phyloP scores from a whole-genome alignment of 2,329 filamentous ascomycete species.

The Laburnicola sp. region DNA sequence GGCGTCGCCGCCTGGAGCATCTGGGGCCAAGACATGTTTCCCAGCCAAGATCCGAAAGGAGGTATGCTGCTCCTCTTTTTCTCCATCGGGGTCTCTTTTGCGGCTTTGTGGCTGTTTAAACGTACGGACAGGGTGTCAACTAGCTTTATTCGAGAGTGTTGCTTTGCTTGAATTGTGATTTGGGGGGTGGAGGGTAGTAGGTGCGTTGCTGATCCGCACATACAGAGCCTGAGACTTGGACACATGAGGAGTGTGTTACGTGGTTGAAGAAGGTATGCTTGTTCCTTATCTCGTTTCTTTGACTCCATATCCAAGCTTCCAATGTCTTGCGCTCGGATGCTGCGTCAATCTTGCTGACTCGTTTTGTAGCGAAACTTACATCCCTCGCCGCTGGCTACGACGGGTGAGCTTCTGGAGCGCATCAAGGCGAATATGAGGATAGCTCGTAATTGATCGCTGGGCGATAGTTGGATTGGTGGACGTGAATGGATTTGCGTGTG shows the following conservation, averaged over 20 bases:
- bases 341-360: conserved; percentile 1
- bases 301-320: background rate
- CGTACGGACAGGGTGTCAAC: background rate
- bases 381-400: conserved; percentile 61
- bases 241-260: conserved; percentile 72
- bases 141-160: background rate
- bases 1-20: conserved; percentile 82
- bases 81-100: background rate
- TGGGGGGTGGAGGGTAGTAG: background rate
- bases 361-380: conserved; percentile 62
- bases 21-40: conserved; percentile 85
- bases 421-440: conserved; percentile 69
- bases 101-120: background rate
- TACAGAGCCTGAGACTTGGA: conserved; percentile 71
- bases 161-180: background rate
- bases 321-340: background rate
- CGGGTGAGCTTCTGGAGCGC: conserved; percentile 67
- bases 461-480: background rate
- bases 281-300: background rate
- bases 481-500: background rate
- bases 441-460: conserved; percentile 14
- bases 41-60: conserved; percentile 76
- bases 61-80: conserved; percentile 51
- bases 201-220: conserved; percentile 1
- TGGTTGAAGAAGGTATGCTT: conserved; percentile 78